Percentiles rank a stretch among this genome's conserved stretches.
Evolutionary conservation across 768 basidiomycete species (phyloP).

Genomic region (Russula olivacea): DNA sequence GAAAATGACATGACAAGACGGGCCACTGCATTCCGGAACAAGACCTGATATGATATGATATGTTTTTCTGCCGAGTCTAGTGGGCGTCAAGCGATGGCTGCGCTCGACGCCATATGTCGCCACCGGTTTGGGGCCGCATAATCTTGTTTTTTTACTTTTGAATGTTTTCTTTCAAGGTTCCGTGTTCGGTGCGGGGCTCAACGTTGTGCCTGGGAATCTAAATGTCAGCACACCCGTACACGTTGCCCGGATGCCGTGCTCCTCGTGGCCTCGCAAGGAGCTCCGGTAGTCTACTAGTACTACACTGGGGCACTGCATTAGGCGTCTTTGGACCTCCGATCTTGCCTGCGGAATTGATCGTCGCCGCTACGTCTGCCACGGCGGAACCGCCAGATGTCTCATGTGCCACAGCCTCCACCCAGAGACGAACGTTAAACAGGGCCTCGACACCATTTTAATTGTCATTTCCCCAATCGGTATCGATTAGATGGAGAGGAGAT

Average conservation of each 20-base stretch:
- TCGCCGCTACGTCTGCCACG: neutral
- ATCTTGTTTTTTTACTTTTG: neutral
- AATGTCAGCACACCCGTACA: slow-evolving; percentile 8
- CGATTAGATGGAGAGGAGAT: neutral
- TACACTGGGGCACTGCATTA: neutral
- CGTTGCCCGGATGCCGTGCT: slow-evolving; percentile 20
- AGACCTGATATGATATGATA: too few species aligned
- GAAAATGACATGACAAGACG: slow-evolving; percentile 6
- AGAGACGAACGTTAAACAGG: neutral
- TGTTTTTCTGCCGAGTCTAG: neutral
- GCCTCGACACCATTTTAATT: slow-evolving; percentile 6
- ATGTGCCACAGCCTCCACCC: neutral
- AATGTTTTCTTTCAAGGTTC: slow-evolving; percentile 9
- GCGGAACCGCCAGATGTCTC: neutral
- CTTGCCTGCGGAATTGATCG: neutral
- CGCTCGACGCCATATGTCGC: neutral
- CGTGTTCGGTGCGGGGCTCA: slow-evolving; percentile 6
- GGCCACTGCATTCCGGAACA: slow-evolving; percentile 16
- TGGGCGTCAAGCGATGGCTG: neutral
- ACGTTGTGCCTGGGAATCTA: slow-evolving; percentile 11
- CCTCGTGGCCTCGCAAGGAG: slow-evolving; percentile 8
- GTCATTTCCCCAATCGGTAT: neutral
- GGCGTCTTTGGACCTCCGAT: neutral
- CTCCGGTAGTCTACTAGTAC: neutral
- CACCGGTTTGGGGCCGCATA: neutral